Base-by-base conservation (phyloP, 257 asterid species). In the Primulina huaijiensis region DNA sequence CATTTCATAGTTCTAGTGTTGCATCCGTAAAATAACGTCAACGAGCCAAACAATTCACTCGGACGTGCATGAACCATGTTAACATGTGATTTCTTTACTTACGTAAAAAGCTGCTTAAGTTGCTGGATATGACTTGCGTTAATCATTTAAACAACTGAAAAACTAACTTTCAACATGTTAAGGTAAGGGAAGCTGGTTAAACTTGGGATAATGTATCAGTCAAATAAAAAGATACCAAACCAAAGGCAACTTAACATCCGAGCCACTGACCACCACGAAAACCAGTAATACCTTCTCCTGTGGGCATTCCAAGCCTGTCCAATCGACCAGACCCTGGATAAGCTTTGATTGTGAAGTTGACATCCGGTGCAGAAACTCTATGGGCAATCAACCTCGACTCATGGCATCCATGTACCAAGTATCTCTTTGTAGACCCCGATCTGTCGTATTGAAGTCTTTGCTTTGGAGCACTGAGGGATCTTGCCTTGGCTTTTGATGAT, bases 391-490 rank as follows among this genome's bases (percentile, higher is more conserved):
- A 35, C 71, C 78, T 79, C 0, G 87, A 33, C n/a, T 86, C 92
- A 14, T 74, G 77, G 58, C 64, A 85, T 3, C 86, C 84, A 4
- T 84, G 88, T 33, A 86, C 72, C 0, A 94, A 90, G 35, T 79
- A 86, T 64, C 95, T 86, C 81, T 89, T 89, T 0, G 77, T 74
- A 0, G 99, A 89, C 73, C 88, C 78, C 0, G 91, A 83, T 74
- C 91, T 76, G 63, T 90, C 99, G 5, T 76, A 81, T 2, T 78
- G 84, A 37, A 89, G 86, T 67, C 99, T 81, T 25, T 88, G 98
- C 75, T 75, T 89, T 5, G 99, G 99, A 25, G 95, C 98, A 66
- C 98, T 94, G 27, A 85, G 75, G 3, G 99, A 89, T 63, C 99
- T 81, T 31, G 75, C 82, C 85, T 94, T 94, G 2, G 99, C 97